These are phyloP conservation scores for Jimgerdemannia flammicorona DNA, from an alignment of 192 early-diverging fungal genomes.

Conservation along the genomic window DNA sequence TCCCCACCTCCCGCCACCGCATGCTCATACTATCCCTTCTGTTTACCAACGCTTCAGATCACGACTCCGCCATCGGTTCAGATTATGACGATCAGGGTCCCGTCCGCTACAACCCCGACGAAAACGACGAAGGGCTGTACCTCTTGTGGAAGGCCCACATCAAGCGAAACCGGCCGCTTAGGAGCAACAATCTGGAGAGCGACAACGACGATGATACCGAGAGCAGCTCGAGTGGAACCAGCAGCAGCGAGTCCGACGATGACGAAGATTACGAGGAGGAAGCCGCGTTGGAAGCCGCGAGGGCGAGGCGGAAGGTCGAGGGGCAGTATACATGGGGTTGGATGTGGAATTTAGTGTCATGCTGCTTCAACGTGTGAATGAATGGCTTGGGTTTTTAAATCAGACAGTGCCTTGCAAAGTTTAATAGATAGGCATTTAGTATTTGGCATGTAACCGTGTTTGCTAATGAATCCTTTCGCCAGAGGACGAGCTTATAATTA, in stretches of 20 bases:
- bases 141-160: not conserved
- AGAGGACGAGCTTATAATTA: no score
- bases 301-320: not conserved
- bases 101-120: not conserved
- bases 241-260: not conserved
- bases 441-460: no score
- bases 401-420: no score
- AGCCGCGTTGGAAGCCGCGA: not conserved
- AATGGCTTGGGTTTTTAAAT: not conserved
- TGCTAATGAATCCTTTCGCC: no score
- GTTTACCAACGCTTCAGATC: not conserved
- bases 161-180: not conserved
- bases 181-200: not conserved
- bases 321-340: not conserved
- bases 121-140: not conserved
- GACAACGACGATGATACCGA: not conserved
- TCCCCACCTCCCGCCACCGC: no score
- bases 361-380: not conserved
- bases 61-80: not conserved
- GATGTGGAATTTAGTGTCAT: not conserved
- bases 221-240: not conserved
- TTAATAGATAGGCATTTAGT: no score
- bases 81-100: not conserved
- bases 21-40: no score
- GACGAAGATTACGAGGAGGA: not conserved